Conservation (phyloP, 2,329 filamentous ascomycete genomes). For the Colletotrichum limetticola region DNA sequence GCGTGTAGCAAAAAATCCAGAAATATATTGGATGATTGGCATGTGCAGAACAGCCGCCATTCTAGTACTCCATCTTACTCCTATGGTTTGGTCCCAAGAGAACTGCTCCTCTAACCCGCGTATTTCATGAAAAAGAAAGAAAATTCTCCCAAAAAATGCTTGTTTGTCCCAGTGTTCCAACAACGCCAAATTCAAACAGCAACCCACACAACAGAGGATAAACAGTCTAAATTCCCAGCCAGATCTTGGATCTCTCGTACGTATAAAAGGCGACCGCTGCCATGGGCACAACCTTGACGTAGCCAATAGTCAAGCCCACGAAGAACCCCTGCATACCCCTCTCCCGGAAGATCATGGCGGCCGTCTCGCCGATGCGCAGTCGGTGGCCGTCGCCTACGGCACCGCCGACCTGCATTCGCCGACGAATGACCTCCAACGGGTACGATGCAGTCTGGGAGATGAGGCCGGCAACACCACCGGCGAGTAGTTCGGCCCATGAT, state of each 20-base stretch:
- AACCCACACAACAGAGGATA: background rate
- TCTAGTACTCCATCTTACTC: constrained; percentile 20
- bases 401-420: constrained; percentile 96
- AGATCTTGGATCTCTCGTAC: constrained; percentile 71
- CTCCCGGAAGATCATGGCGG: constrained; percentile 78
- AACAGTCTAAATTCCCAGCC: constrained; percentile 68
- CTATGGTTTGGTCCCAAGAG: background rate
- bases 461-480: constrained; percentile 87
- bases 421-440: constrained; percentile 89
- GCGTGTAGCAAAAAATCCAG: constrained; percentile 10
- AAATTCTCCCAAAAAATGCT: constrained; percentile 15
- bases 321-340: constrained; percentile 86
- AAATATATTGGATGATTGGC: constrained; percentile 22
- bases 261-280: constrained; percentile 76
- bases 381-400: constrained; percentile 91
- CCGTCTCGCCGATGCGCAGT: constrained; percentile 82
- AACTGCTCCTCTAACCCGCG: constrained; percentile 10
- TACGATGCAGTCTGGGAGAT: constrained; percentile 94
- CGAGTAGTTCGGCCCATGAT: constrained; percentile 86
- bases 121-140: constrained; percentile 8
- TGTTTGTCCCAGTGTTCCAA: constrained; percentile 25
- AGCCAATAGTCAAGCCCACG: constrained; percentile 92
- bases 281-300: constrained; percentile 94
- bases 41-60: constrained; percentile 21
- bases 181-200: constrained; percentile 30